A percentile compares a stretch with the other conserved stretches of the same genome.
Conservation (phyloP, 176 grass and related monocot species). For the Oryza punctata region DNA sequence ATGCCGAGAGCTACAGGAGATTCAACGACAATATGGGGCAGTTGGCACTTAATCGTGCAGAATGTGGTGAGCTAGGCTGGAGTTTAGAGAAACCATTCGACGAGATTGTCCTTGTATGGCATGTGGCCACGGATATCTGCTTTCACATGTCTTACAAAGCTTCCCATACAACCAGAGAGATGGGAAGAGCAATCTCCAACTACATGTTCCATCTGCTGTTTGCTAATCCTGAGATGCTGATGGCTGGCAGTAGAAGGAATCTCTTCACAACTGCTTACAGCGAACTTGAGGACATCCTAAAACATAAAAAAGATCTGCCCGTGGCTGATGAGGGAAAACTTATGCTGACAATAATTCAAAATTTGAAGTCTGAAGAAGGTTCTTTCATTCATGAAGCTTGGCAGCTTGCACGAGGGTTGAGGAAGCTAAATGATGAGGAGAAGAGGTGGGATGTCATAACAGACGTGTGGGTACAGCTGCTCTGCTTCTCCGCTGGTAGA, state of each 20-base stretch:
- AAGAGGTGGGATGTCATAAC: background rate
- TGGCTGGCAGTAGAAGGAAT: background rate
- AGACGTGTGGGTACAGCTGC: background rate
- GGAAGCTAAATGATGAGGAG: background rate
- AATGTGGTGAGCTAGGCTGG: background rate
- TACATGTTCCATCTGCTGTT: background rate
- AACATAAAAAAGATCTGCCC: too few species aligned
- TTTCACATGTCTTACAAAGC: background rate
- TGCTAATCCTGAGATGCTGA: slow-evolving; percentile 13
- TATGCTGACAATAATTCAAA: background rate
- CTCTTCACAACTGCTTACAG: background rate
- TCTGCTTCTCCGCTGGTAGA: background rate
- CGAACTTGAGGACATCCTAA: slow-evolving; percentile 1
- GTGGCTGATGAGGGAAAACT: too few species aligned
- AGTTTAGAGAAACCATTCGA: background rate
- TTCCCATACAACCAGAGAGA: background rate
- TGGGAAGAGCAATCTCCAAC: background rate
- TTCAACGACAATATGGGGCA: background rate
- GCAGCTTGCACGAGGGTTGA: background rate
- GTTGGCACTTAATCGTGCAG: background rate
- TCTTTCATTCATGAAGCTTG: background rate
- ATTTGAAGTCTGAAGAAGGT: background rate
- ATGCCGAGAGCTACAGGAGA: background rate
- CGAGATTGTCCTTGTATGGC: background rate
- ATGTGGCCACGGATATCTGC: background rate